Conservation (phyloP, 768 basidiomycete species). For the Suillus decipiens region DNA sequence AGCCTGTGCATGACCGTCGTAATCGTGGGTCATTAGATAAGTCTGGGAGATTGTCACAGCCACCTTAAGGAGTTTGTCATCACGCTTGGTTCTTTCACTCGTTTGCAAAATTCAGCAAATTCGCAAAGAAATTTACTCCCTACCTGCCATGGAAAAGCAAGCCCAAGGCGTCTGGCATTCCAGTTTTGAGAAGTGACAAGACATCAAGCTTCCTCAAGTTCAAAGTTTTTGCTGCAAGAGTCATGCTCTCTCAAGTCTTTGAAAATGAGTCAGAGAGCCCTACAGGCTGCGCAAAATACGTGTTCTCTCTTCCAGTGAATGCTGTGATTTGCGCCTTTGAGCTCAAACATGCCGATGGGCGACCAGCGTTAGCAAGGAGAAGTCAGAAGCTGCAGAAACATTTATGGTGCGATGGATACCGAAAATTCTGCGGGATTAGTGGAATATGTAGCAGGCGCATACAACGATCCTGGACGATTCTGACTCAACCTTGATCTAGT, state of each 20-base stretch:
- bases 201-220: no score
- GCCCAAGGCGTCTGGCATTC: no score
- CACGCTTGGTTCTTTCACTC: no score
- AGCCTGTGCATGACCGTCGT: no score
- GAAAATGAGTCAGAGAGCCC: conserved; percentile 37
- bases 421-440: conserved; percentile 46
- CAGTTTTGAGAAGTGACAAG: no score
- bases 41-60: no score
- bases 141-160: no score
- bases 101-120: no score
- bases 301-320: conserved; percentile 58
- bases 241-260: conserved; percentile 43
- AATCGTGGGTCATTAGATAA: no score
- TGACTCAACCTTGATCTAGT: conserved; percentile 33
- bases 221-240: no score
- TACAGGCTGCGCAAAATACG: conserved; percentile 51
- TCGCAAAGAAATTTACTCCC: no score
- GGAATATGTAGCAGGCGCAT: conserved; percentile 39
- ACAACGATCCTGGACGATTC: neutral
- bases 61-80: no score
- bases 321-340: conserved; percentile 57
- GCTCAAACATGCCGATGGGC: conserved; percentile 46
- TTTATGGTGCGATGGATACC: conserved; percentile 38
- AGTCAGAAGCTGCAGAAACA: conserved; percentile 38
- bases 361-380: conserved; percentile 51